Evolutionary conservation across 345 rosid genomes (phyloP), one percentile per base, ranked within the genome.

Genomic region (Salix koriyanagi): DNA sequence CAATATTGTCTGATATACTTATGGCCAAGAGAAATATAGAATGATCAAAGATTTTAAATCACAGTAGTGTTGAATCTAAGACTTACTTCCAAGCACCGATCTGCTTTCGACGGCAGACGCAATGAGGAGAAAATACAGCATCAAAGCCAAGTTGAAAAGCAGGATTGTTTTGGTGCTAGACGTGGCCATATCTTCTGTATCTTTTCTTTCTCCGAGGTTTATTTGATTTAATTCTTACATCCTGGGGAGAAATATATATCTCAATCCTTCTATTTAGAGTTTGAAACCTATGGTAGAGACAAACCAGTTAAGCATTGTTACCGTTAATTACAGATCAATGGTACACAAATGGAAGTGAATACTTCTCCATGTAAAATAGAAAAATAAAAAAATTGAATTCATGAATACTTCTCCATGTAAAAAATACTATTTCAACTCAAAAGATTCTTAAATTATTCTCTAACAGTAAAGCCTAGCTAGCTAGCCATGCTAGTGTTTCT

Each of bases 111-210:
- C 79, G 65, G 67, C 4, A 4, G 86, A 64, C 48, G 70, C 19
- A n/a, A 54, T 26, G 37, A 84, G 65, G 15, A 81, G 75, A 36
- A 74, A 48, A 70, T 77, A 78, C 37, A 71, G 78, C 69, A 77
- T 9, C 54, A 73, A 30, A 48, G 62, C 70, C 76, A 79, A 25
- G 30, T n/a, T 60, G 42, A 26, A 52, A 8, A 52, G 37, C 37
- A 75, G 18, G 37, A 61, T 15, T 34, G 73, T 37, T 12, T 36
- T 73, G 73, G 42, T 75, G 54, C n/a, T 71, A 28, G 30, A 28
- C 30, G 2, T 28, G 14, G 79, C 83, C 81, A 83, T 80, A 2
- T 23, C 0, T 54, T 9, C 15, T 67, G 23, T 30, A 36, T n/a
- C 65, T 73, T 25, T 16, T 44, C 64, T 58, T 72, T 37, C 26